Evolutionary conservation across 805 yeast genomes (phyloP), one percentile per base, ranked within the genome.

Genomic region (Candida chauliodis): DNA sequence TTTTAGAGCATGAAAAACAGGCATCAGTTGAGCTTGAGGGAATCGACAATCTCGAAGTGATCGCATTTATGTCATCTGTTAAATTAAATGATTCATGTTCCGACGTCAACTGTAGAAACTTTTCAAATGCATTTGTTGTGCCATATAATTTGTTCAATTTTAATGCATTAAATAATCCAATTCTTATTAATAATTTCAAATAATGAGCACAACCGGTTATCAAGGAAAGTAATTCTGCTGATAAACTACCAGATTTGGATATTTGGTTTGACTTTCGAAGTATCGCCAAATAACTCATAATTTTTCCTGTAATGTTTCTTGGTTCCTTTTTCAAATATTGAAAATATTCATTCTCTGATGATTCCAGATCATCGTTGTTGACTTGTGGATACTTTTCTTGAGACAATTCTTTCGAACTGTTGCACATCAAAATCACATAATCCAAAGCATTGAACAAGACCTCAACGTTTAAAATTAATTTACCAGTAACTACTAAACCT

Each of bases 161-260:
- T n/a, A 93, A 66, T 0, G 96, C 86, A 47, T 80, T 79, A 42
- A 79, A 75, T 29, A 93, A 71, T 0, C 96, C 93, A 52, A 79
- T 78, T 45, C 97, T 70, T 4, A 91, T 84, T 16, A 93, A 66
- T 5, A 91, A 69, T 58, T 93, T 93, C 51, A 93, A 69, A 59
- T 89, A 91, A 56, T 93, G 98, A 0, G 99, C 97, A 49, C 91
- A 67, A 0, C 95, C 89, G 1, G 96, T 87, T 4, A 90, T 90
- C 8, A 90, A 78, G 0, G 91, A 78, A 48, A 93, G 71, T 27
- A 91, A 55, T 38, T 79, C 82, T 3, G 84, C 81, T 0, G 89
- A 77, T 28, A 75, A 63, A 31, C 73, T 46, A 46, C 72, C 71
- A 3, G 69, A 62, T 8, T 57, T 50, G 2, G 61, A 53, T 2